Conservation (phyloP, 148 eudicot genomes). For the Limonium bicolor region DNA sequence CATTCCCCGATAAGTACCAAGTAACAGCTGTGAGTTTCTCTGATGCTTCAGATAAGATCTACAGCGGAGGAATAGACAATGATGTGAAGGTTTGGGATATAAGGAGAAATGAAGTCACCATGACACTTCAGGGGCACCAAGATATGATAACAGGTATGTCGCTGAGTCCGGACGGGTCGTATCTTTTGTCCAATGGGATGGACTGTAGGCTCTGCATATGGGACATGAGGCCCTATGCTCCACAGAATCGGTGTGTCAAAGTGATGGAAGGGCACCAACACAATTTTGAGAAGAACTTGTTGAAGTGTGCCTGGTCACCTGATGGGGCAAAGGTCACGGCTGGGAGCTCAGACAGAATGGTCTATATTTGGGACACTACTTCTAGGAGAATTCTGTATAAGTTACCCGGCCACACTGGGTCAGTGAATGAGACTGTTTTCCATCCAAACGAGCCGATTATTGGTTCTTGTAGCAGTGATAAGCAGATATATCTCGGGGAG, state of each 20-base stretch:
- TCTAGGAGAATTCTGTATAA: conserved; percentile 72
- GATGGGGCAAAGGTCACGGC: conserved; percentile 96
- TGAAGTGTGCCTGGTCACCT: conserved; percentile 90
- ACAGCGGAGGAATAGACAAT: conserved; percentile 77
- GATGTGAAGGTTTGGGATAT: conserved; percentile 92
- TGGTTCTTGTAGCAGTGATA: conserved; percentile 94
- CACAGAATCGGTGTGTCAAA: conserved; percentile 88
- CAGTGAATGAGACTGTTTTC: conserved; percentile 81
- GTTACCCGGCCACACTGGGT: conserved; percentile 92
- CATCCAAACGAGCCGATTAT: conserved; percentile 84
- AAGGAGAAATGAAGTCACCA: conserved; percentile 77
- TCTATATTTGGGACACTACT: conserved; percentile 94
- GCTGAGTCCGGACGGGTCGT: conserved; percentile 88
- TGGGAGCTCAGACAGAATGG: conserved; percentile 96
- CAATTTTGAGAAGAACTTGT: conserved; percentile 82
- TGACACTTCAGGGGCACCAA: conserved; percentile 88
- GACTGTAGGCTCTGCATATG: conserved; percentile 79
- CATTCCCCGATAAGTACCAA: conserved; percentile 91
- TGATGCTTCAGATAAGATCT: conserved; percentile 91
- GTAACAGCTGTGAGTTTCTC: conserved; percentile 88
- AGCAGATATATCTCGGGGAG: conserved; percentile 88
- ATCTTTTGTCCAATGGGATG: conserved; percentile 88
- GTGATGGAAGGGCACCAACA: conserved; percentile 91
- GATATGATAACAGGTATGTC: conserved; percentile 95
- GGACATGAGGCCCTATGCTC: conserved; percentile 99